Conservation (phyloP, 2,329 filamentous ascomycete species). For the Sclerotinia borealis region DNA sequence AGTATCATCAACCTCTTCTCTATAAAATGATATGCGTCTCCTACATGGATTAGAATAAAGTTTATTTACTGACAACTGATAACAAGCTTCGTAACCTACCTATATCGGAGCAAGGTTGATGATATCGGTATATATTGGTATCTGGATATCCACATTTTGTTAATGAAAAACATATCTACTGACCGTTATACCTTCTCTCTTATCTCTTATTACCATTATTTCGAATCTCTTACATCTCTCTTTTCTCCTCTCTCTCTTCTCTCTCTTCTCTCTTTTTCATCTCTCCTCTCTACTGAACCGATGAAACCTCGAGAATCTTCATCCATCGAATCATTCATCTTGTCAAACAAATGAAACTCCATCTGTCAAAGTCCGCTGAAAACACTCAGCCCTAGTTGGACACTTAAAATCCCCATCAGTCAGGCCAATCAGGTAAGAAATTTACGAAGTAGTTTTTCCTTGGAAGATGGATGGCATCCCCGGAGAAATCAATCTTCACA, state of each 20-base stretch:
- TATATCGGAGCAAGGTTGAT: neutral
- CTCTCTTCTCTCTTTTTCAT: neutral
- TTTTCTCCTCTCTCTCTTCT: too few species aligned
- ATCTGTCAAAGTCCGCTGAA: neutral
- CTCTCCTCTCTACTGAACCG: too few species aligned
- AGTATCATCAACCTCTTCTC: neutral
- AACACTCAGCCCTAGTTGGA: neutral
- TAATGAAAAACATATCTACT: too few species aligned
- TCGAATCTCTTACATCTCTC: too few species aligned
- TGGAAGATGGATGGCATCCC: neutral
- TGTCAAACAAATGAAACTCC: neutral
- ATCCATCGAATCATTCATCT: neutral
- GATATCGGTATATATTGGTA: neutral
- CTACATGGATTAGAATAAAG: neutral
- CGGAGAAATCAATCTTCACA: neutral
- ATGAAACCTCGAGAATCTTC: neutral
- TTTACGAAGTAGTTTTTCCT: neutral
- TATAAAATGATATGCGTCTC: neutral
- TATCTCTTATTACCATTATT: too few species aligned
- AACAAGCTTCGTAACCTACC: neutral
- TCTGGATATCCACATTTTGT: neutral
- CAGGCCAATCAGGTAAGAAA: neutral
- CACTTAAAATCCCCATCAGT: neutral
- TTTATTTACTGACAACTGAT: neutral
- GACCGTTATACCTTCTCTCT: too few species aligned